Percentiles rank a stretch among this genome's conserved stretches.
These are phyloP conservation scores for Bipolaris zeicola DNA, from an alignment of 2,329 filamentous ascomycete species.

Conservation along the genomic window DNA sequence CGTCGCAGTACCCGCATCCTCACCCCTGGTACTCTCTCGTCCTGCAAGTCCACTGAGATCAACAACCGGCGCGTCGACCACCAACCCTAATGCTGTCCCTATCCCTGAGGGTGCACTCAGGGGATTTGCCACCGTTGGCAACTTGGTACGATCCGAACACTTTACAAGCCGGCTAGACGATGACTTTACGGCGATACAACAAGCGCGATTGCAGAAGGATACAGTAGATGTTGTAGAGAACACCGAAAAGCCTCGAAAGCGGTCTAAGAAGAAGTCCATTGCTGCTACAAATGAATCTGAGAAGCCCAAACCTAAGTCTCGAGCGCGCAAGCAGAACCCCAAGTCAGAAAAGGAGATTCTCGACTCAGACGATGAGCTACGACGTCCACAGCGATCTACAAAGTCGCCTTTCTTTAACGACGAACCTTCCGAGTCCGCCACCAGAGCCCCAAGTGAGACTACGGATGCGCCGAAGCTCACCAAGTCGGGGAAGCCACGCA, in stretches of 20 bases:
- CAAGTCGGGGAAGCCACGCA: conserved; percentile 36
- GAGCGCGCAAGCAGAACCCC: conserved; percentile 34
- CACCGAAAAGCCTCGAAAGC: conserved; percentile 28
- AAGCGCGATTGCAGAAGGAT: conserved; percentile 7
- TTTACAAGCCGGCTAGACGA: conserved; percentile 29
- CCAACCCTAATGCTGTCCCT: conserved; percentile 32
- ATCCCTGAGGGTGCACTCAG: conserved; percentile 32
- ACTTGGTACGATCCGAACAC: conserved; percentile 39
- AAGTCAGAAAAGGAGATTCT: conserved; percentile 26
- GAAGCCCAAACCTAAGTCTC: conserved; percentile 33
- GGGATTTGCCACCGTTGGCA: conserved; percentile 45
- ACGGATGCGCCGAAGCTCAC: conserved; percentile 20
- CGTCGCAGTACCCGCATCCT: conserved; percentile 36
- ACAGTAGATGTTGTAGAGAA: background rate
- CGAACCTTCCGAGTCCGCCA: conserved; percentile 9
- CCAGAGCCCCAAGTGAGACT: conserved; percentile 8
- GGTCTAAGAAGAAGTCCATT: conserved; percentile 15
- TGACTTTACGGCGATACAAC: conserved; percentile 7
- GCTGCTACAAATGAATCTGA: conserved; percentile 10
- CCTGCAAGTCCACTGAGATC: conserved; percentile 22
- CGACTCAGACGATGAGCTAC: conserved; percentile 23
- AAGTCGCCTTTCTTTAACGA: conserved; percentile 31
- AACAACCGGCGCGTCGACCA: conserved; percentile 32
- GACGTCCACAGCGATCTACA: conserved; percentile 18
- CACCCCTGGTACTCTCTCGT: conserved; percentile 33